Evolutionary conservation across 176 grass and related monocot species (phyloP), one percentile per base, ranked within the genome.

Genomic region (Triticum timopheevii): DNA sequence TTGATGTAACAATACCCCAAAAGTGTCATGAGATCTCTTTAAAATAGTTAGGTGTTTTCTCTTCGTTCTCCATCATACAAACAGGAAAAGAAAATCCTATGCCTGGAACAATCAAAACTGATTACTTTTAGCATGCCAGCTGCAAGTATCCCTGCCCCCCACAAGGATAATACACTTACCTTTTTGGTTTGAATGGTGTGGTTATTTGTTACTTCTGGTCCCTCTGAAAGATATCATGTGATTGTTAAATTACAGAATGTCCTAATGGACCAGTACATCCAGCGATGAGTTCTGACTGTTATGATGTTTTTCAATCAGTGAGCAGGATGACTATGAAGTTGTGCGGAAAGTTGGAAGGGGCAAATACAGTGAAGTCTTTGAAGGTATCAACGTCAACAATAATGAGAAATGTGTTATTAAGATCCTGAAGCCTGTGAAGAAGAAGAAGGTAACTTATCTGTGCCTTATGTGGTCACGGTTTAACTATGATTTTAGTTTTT

Each of bases 331-430:
- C 79, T 98, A 98, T 82, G 96, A 98, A 85, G 93, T 98, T 83
- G 90, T 98, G 16, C 88, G 92, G 73, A 98, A 98, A 80, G 90
- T 98, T 80, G 96, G 96, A 69, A 95, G 96, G 86, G 96, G 96
- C 13, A 98, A 98, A 87, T 98, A 98, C 69, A 98, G 96, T 69
- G 96, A 98, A 82, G 96, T 98, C 4, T 98, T 98, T 88, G 96
- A 98, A 77, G 96, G 96, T 17, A 80, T 96, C 80, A 94, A 96
- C 84, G 90, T 94, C 61, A 92, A 93, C 65, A 98, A 90, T 77
- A 98, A 94, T 54, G 94, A 98, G 85, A 88, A 89, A 61, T 98
- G 97, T 67, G 81, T 98, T 54, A 98, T 98, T 73, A 98, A 98
- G 71, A 96, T 98, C 66, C 97, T 98, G 42, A 96, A 98, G 88